Base-by-base conservation (phyloP, 1,284 basidiomycete species). In the Austroboletus novae-zelandiae region DNA sequence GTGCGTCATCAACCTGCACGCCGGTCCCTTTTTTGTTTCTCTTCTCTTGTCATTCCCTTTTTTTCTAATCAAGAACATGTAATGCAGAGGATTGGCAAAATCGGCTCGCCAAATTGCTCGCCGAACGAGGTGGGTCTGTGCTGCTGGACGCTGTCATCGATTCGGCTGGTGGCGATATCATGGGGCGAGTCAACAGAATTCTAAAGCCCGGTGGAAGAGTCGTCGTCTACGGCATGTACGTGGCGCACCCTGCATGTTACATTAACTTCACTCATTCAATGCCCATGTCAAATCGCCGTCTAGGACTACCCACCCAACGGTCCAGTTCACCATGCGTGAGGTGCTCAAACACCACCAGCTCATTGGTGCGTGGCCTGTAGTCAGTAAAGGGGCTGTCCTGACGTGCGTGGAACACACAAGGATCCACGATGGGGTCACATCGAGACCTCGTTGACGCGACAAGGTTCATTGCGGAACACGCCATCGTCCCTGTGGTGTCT, bases 401-500 rank as follows among this genome's bases (percentile, higher is more conserved):
- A 62, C 34, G 47, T 51, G 46, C 55, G 5, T 50, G 43, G 32
- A 49, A 23, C 20, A 35, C 43, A 43, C 36, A 58, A 88, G 86
- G 87, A 40, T 86, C 88, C 1, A 91, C 88, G 18, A 91, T 94
- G 87, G 92, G 91, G 13, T 91, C 89, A n/a, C 78, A 78, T 49
- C 73, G 79, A 49, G 91, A 94, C 70, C 77, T 94, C 50, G 66
- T 76, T 47, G 79, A 83, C 32, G 87, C 88, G 20, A 88, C 91
- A 1, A 68, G 72, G 15, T 94, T 94, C 68, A 68, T 93, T 30
- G 71, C 75, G 5, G 64, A 83, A 60, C 84, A 92, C 57, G 74
- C 73, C 41, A 84, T 94, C 54, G 73, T 82, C 1, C 91, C 91
- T 2, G 71, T 86, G 43, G 80, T 94, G 5, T 87, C 87, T n/a